phyloP scores from a whole-genome alignment of 2,329 filamentous ascomycete genomes.

The Botrytis sinoallii region DNA sequence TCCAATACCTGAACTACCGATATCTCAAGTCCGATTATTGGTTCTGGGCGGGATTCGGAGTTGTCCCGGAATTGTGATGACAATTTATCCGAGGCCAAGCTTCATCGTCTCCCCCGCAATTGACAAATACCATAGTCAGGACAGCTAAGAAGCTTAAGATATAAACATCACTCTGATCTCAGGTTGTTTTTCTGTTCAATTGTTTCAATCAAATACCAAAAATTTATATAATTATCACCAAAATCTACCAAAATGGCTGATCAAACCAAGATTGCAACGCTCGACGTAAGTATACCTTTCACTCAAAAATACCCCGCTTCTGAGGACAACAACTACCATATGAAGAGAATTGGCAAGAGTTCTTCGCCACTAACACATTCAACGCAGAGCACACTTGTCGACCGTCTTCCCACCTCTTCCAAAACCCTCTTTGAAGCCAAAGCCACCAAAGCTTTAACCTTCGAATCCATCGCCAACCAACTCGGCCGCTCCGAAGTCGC shows the following conservation, averaged over 20 bases:
- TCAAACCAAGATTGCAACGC: conserved; percentile 18
- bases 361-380: not conserved
- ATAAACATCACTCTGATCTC: not conserved
- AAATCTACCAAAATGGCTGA: conserved; percentile 11
- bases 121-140: not conserved
- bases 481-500: conserved; percentile 85
- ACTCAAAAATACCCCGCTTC: conserved; percentile 10
- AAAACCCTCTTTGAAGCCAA: conserved; percentile 79
- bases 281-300: conserved; percentile 17
- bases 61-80: conserved; percentile 14
- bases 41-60: not conserved
- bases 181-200: not conserved
- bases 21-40: not conserved
- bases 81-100: not conserved
- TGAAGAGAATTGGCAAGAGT: conserved; percentile 18
- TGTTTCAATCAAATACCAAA: not conserved
- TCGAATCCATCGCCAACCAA: conserved; percentile 71
- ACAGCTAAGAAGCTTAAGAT: not conserved
- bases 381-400: conserved; percentile 59
- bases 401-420: conserved; percentile 68
- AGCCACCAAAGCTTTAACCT: conserved; percentile 69
- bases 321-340: conserved; percentile 17
- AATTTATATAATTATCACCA: not conserved
- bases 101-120: conserved; percentile 12
- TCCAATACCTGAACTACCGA: not conserved